Evolutionary conservation across 164 flowering plant species (phyloP).

Genomic region (Akebia trifoliata): DNA sequence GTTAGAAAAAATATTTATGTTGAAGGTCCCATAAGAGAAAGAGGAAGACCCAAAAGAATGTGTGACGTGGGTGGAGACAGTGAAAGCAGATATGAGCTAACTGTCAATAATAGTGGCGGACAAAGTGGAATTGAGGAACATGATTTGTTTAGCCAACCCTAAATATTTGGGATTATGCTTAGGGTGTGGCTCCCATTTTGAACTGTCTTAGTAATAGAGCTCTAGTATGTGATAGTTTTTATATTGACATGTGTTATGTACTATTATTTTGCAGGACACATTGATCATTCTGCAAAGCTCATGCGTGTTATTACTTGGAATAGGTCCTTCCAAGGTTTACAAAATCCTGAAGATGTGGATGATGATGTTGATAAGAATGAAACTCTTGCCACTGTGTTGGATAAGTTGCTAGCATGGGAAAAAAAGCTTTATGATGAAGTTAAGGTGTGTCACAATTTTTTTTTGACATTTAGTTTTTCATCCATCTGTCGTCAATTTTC

Average conservation of each 20-base stretch:
- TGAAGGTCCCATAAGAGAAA: too few species aligned
- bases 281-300: slow-evolving; percentile 87
- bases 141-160: too few species aligned
- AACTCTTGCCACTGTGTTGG: slow-evolving; percentile 82
- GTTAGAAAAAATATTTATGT: too few species aligned
- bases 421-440: slow-evolving; percentile 94
- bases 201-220: too few species aligned
- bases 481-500: neutral
- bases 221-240: too few species aligned
- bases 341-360: slow-evolving; percentile 41
- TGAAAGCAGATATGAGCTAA: too few species aligned
- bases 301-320: slow-evolving; percentile 97
- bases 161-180: too few species aligned
- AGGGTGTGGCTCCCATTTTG: too few species aligned
- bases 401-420: slow-evolving; percentile 96
- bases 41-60: too few species aligned
- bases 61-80: too few species aligned
- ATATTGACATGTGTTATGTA: slow-evolving; percentile 4
- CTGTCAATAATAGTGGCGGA: too few species aligned
- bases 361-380: slow-evolving; percentile 57
- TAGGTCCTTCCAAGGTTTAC: slow-evolving; percentile 47
- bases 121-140: too few species aligned
- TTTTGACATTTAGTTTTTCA: neutral
- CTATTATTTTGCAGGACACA: slow-evolving; percentile 52
- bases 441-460: slow-evolving; percentile 46